Base-by-base conservation (phyloP, 176 grass and related monocot genomes). In the Musa troglodytarum region DNA sequence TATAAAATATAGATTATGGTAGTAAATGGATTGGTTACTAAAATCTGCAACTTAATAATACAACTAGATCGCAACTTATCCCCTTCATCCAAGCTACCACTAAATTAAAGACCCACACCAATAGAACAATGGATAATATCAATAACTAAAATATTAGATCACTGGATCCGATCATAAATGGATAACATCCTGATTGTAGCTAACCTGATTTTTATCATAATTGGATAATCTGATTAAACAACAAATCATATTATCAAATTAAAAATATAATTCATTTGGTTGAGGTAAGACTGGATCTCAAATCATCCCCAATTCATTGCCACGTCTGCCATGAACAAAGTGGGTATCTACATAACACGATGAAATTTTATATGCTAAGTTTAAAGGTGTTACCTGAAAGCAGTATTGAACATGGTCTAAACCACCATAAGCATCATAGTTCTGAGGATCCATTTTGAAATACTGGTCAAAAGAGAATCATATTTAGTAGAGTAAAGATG, bases 401-500 rank as follows among this genome's bases (percentile, higher is more conserved):
- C 95, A 98, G 59, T 91, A 98, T 62, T 87, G 83, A 74, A 86
- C 88, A 84, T 98, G 95, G 2, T 89, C 84, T 78, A 98, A 79
- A 66, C 90, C 82, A 20, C 19, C 68, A 82, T 81, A 84, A 63
- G 58, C 77, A 89, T 88, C 85, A 78, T 87, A 89, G 0, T 79
- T 90, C 84, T 93, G 77, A 82, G 90, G 72, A 86, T 98, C 82
- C 95, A 99, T 76, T 89, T 94, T 85, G 81, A 91, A 99, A 89
- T 99, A 99, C 95, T 99, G 95, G 34, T 43, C 64, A 72, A 63
- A 52, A 81, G 50, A 71, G 65, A 75, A 72, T 65, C 28, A 54
- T 52, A 51, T 76, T 82, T 29, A 77, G 55, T 73, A 8, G 20
- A 63, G 2, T 63, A 76, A 63, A 50, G 56, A 76, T 76, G 15